These are phyloP conservation scores for Penicillium bovifimosum DNA, from an alignment of 495 filamentous ascomycete species.

Conservation along the genomic window DNA sequence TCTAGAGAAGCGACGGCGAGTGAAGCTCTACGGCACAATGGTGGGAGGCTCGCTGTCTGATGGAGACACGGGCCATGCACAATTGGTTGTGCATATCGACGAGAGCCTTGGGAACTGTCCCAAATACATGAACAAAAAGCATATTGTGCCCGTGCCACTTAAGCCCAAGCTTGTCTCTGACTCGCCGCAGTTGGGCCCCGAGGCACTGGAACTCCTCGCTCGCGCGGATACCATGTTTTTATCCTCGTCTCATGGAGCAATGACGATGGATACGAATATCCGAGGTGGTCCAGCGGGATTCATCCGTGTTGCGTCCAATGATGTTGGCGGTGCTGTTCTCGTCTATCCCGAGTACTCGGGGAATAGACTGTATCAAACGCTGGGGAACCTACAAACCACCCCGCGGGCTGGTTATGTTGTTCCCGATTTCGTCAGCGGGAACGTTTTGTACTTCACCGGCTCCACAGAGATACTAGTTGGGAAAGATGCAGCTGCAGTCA, in stretches of 20 bases:
- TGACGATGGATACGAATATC: conserved; percentile 80
- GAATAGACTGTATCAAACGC: conserved; percentile 74
- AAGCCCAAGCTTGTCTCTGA: conserved; percentile 47
- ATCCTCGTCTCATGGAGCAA: conserved; percentile 52
- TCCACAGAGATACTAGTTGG: conserved; percentile 56
- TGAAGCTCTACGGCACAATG: conserved; percentile 64
- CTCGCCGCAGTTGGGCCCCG: conserved; percentile 32
- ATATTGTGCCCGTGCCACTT: conserved; percentile 49
- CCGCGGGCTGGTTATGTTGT: conserved; percentile 61
- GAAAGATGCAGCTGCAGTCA: conserved; percentile 50
- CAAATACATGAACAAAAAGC: conserved; percentile 75
- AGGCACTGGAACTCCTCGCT: conserved; percentile 53
- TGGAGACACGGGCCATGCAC: conserved; percentile 40
- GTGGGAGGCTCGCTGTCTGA: conserved; percentile 49
- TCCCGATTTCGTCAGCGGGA: conserved; percentile 64
- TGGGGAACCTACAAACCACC: conserved; percentile 65
- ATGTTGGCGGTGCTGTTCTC: conserved; percentile 42
- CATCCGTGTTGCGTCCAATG: conserved; percentile 54
- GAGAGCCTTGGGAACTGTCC: conserved; percentile 74
- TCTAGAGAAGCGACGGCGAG: conserved; percentile 56
- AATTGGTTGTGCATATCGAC: conserved; percentile 60
- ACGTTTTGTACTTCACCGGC: conserved; percentile 68
- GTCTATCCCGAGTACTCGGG: conserved; percentile 78
- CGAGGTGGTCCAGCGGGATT: conserved; percentile 73
- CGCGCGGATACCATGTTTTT: conserved; percentile 75